Base-by-base conservation (phyloP, 2,329 filamentous ascomycete species). In the Microdochium paspali region DNA sequence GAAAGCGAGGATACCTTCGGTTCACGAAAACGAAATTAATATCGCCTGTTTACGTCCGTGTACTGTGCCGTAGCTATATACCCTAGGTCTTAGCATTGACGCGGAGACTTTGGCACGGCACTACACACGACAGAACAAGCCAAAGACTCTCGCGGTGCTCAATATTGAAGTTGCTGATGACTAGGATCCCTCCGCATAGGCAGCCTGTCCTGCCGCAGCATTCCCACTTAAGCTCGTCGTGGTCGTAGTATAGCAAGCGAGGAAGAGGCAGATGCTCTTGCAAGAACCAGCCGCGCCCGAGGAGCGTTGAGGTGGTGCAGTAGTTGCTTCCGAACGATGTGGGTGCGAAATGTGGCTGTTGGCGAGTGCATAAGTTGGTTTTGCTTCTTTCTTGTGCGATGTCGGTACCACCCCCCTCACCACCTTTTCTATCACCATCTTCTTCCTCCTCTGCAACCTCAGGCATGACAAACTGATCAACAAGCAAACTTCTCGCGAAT, bases 271-370 rank as follows among this genome's bases (percentile, higher is more conserved):
- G 42, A 18, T 48, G 47, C 44, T 51, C 50, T 23, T 51, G 50
- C 39, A 51, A 23, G 1, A 51, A 47, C 50, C 50, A 51, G 24
- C 45, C 50, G 35, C 50, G 50, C 24, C 42, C 31, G 15, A 51
- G 20, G 2, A 51, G 48, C 4, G 25, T 12, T 5, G 28, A 10
- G 13, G 10, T 24, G 13, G 24, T 4, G 7, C n/a, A 25, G 30
- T 51, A 51, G 45, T 51, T 49, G 28, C 50, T 50, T 35, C 50
- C 50, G 24, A 46, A 50, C 24, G 47, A 24, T 2, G 10, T 7
- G 15, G 49, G 50, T 4, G 47, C 46, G 6, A 20, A 24, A 24
- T 40, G 20, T 6, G 47, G 49, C 46, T 51, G 50, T 15, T 45
- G 32, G 23, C 46, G 47, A n/a, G 48, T 40, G 31, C 13, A 12